These are phyloP conservation scores for Podospora appendiculata DNA, from an alignment of 495 filamentous ascomycete species.

Conservation along the genomic window DNA sequence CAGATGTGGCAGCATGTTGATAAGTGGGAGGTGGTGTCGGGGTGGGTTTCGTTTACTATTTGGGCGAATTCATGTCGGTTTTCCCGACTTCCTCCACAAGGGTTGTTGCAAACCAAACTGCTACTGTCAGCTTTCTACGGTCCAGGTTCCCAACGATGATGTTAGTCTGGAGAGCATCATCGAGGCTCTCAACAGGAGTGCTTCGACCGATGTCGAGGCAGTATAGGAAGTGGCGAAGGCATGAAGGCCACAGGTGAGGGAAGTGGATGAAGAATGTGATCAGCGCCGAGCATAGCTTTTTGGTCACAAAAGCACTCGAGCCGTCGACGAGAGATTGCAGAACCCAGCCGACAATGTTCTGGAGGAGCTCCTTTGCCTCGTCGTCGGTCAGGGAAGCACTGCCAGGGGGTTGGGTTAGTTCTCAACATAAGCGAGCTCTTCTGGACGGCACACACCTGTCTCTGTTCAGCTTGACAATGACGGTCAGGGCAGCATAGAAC, in stretches of 20 bases:
- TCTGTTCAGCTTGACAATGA: conserved; percentile 84
- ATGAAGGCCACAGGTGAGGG: conserved; percentile 57
- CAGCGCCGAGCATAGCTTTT: conserved; percentile 78
- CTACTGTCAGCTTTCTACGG: conserved; percentile 44
- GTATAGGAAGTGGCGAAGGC: conserved; percentile 59
- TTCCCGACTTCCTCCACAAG: conserved; percentile 72
- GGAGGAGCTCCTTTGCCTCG: conserved; percentile 56
- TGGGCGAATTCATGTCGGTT: conserved; percentile 48
- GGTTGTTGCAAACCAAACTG: conserved; percentile 65
- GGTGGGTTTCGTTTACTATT: conserved; percentile 35
- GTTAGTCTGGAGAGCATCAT: conserved; percentile 41
- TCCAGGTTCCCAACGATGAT: conserved; percentile 49
- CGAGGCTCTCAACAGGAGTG: conserved; percentile 37
- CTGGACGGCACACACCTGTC: conserved; percentile 48
- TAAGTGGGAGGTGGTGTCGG: not conserved
- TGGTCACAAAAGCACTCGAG: conserved; percentile 58
- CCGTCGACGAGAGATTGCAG: conserved; percentile 50
- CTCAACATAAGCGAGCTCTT: too few relatives aligned
- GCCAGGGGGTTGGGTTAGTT: not conserved
- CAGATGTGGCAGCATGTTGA: not conserved
- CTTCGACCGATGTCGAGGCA: conserved; percentile 49
- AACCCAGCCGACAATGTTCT: conserved; percentile 61
- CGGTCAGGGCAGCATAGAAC: conserved; percentile 92
- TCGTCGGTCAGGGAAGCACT: conserved; percentile 56
- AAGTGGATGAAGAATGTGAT: conserved; percentile 73